phyloP scores from a whole-genome alignment of 306 rosid genomes.

The Vicia sativa region DNA sequence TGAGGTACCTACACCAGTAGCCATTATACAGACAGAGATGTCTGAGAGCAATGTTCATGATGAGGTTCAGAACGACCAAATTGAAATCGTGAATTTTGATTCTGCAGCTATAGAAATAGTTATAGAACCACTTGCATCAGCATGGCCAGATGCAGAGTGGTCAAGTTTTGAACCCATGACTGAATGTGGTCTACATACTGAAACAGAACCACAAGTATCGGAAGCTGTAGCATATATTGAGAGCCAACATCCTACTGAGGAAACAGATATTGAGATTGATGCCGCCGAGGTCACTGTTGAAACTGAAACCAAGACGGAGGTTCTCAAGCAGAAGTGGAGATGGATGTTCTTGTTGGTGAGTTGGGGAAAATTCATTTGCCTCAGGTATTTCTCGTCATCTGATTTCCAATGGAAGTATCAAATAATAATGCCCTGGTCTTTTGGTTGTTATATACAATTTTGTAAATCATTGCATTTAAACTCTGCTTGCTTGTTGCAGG shows the following conservation, averaged over 20 bases:
- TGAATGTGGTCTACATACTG: slow-evolving; percentile 13
- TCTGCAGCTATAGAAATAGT: not conserved
- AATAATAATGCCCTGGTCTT: not conserved
- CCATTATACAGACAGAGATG: not conserved
- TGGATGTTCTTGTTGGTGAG: not conserved
- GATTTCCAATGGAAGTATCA: not conserved
- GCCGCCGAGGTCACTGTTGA: not conserved
- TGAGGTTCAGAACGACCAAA: slow-evolving; percentile 6
- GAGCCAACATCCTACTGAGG: not conserved
- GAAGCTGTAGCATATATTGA: slow-evolving; percentile 4
- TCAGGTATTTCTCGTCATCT: slow-evolving; percentile 30
- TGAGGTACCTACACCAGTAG: not conserved
- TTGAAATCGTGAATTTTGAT: not conserved
- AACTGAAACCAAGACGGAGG: slow-evolving; percentile 9
- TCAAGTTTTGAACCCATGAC: slow-evolving; percentile 17
- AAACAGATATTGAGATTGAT: slow-evolving; percentile 22
- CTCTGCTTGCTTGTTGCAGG: slow-evolving; percentile 32
- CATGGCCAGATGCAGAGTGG: not conserved
- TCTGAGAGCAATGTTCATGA: not conserved
- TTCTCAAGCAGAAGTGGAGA: slow-evolving; percentile 11
- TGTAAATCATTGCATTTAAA: slow-evolving; percentile 4
- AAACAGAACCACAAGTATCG: slow-evolving; percentile 9
- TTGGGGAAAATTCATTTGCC: slow-evolving; percentile 10
- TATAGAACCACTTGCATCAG: not conserved
- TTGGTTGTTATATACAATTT: not conserved